Percentiles rank a stretch among this genome's conserved stretches.
phyloP scores from a whole-genome alignment of 768 basidiomycete genomes.

The Mycena alexandri region DNA sequence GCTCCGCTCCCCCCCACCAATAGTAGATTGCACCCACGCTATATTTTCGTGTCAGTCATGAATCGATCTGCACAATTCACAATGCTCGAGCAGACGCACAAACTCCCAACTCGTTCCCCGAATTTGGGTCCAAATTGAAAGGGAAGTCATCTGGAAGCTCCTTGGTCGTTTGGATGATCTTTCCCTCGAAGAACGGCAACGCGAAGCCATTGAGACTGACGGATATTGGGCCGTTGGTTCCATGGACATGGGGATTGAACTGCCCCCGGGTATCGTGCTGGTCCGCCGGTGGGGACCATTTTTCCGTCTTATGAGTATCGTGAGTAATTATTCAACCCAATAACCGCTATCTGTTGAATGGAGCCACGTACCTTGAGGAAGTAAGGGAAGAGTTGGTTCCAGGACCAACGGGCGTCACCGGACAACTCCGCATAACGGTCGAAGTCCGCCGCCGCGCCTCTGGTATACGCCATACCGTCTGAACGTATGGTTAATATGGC shows the following conservation, averaged over 20 bases:
- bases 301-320: constrained; percentile 51
- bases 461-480: constrained; percentile 25
- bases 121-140: no score
- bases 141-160: no score
- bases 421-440: no score
- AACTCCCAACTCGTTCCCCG: constrained; percentile 44
- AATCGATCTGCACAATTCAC: not conserved
- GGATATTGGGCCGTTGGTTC: constrained; percentile 45
- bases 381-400: no score
- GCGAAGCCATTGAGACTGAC: constrained; percentile 49
- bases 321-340: not conserved
- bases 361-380: no score
- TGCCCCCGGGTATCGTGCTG: constrained; percentile 53
- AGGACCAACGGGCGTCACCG: no score
- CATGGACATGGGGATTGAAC: constrained; percentile 47
- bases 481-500: constrained; percentile 9
- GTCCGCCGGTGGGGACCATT: constrained; percentile 50
- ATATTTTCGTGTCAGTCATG: constrained; percentile 7
- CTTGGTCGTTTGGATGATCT: no score
- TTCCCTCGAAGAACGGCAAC: no score
- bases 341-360: no score
- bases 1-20: constrained; percentile 41
- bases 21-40: constrained; percentile 45
- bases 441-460: constrained; percentile 9
- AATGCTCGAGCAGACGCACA: constrained; percentile 28